Base-by-base conservation (phyloP, 2,329 filamentous ascomycete species). In the Beauveria rudraprayagi region DNA sequence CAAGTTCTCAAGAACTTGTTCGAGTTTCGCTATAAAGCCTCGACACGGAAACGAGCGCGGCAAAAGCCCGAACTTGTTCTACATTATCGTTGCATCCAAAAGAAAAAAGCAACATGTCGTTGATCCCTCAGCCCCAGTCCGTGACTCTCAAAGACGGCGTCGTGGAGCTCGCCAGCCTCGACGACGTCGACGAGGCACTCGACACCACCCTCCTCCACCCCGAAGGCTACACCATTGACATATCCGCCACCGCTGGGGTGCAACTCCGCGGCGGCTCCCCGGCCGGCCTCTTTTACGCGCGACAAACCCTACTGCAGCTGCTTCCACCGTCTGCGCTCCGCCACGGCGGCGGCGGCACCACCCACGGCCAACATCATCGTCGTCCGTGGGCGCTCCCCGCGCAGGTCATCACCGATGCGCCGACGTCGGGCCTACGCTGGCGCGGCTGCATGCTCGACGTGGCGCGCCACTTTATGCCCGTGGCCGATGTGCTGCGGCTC, bases 81-180 rank as follows among this genome's bases (percentile, higher is more conserved):
- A n/a, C 0, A 6, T 17, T 10, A 9, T 30, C 28, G 28, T 30
- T 30, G 2, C 28, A 30, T 9, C 2, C 2, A 30, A 10, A 3
- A 30, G 26, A 30, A 30, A 14, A n/a, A n/a, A n/a, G n/a, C n/a
- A n/a, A 46, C 72, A 77, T 77, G 40, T 64, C 65, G 46, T 10
- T 53, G 8, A 41, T 55, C n/a, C 61, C 62, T 11, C 40, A 43
- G 43, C 46, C 37, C 2, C 48, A 60, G 17, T 53, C 56, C 17
- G 48, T 60, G 16, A 52, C 47, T 3, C 44, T 53, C n/a, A 41
- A 26, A 30, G 61, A 69, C 7, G 66, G 68, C 3, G 62, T 65
- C 30, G 74, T 74, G 43, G 72, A 76, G 24, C 52, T 61, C 4
- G 46, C 46, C n/a, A 57, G 44, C 24, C 53, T 57, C 44, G 52